Evolutionary conservation across 2,329 filamentous ascomycete genomes (phyloP).

Genomic region (Cyphellophora attinorum): DNA sequence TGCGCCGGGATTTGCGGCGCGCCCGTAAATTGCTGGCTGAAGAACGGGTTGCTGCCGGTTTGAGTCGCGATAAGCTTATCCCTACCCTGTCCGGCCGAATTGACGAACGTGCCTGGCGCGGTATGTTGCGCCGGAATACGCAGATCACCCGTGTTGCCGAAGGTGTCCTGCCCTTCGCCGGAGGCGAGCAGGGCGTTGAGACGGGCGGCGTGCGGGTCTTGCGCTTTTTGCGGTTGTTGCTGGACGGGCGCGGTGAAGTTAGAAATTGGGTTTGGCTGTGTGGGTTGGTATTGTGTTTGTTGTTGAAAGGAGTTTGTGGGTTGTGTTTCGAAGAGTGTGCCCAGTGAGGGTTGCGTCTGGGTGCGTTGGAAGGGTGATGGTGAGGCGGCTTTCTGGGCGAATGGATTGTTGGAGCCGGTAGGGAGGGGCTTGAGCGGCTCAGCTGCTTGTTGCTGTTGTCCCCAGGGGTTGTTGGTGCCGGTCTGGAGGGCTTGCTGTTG

Average conservation of each 20-base stretch:
- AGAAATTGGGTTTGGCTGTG: constrained; percentile 44
- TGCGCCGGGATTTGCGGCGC: constrained; percentile 38
- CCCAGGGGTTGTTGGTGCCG: constrained; percentile 93
- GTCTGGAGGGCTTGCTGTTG: constrained; percentile 53
- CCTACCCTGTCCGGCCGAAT: constrained; percentile 78
- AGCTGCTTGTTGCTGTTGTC: constrained; percentile 49
- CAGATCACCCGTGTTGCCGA: constrained; percentile 91
- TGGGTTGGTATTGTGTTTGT: constrained; percentile 22
- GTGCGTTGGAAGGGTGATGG: constrained; percentile 49
- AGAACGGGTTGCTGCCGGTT: constrained; percentile 83
- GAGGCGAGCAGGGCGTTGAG: constrained; percentile 78
- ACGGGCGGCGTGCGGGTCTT: constrained; percentile 54
- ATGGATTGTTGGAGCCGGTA: constrained; percentile 96
- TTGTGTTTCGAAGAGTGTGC: constrained; percentile 74
- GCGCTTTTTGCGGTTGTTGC: constrained; percentile 30
- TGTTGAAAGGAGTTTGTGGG: constrained; percentile 52
- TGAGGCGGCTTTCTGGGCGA: constrained; percentile 44
- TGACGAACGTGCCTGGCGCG: constrained; percentile 90
- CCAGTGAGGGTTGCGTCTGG: constrained; percentile 60
- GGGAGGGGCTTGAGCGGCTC: constrained; percentile 68
- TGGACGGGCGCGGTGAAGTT: constrained; percentile 38
- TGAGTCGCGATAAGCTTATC: constrained; percentile 57
- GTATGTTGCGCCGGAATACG: constrained; percentile 96
- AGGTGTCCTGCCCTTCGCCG: constrained; percentile 93
- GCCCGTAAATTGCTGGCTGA: constrained; percentile 74